phyloP scores from a whole-genome alignment of 2,329 filamentous ascomycete genomes.

The Aspergillus sp. region DNA sequence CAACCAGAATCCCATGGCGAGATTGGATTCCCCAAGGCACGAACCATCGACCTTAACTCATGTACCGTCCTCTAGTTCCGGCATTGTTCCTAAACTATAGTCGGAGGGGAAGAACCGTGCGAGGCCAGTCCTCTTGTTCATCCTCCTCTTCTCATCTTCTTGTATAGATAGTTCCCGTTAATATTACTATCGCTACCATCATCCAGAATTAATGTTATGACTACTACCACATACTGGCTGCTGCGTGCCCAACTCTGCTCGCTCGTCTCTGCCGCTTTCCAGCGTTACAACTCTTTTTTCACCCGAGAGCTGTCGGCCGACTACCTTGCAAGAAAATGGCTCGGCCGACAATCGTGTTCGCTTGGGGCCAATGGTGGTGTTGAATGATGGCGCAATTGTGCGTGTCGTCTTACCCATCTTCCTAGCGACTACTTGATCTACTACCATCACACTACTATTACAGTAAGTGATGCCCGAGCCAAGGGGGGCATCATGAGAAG shows the following conservation, averaged over 20 bases:
- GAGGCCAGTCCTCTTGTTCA: background rate
- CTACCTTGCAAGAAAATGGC: slow-evolving; percentile 11
- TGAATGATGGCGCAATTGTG: slow-evolving; percentile 37
- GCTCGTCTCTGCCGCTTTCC: background rate
- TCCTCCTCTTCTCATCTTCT: background rate
- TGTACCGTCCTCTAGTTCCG: background rate
- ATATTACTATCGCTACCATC: too few relatives aligned
- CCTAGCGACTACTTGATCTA: background rate
- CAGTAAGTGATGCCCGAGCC: background rate
- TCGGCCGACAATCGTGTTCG: slow-evolving; percentile 28
- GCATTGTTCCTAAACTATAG: background rate
- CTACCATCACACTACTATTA: background rate
- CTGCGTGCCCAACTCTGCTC: background rate
- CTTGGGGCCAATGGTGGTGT: slow-evolving; percentile 31
- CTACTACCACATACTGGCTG: background rate
- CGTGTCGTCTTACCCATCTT: slow-evolving; percentile 14
- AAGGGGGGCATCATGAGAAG: background rate
- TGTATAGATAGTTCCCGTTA: background rate
- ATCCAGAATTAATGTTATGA: background rate
- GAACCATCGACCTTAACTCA: background rate
- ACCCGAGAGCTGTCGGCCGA: slow-evolving; percentile 29
- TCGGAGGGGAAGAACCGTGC: background rate
- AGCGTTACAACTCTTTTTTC: background rate
- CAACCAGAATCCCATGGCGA: background rate
- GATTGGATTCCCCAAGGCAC: background rate